These are phyloP conservation scores for Alopecurus myosuroides DNA, from an alignment of 176 grass and related monocot species.

Conservation along the genomic window DNA sequence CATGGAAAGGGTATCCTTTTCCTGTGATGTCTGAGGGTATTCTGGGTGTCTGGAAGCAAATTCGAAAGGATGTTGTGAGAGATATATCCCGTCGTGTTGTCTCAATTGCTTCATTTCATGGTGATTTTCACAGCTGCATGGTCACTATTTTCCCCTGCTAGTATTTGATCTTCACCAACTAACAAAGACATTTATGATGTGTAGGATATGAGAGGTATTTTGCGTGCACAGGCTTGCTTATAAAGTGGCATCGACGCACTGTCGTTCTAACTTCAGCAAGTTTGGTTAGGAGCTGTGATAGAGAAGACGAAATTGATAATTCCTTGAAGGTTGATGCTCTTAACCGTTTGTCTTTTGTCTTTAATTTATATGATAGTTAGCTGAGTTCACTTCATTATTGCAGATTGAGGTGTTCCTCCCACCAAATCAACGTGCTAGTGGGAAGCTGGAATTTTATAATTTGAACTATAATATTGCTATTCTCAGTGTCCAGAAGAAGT, in stretches of 20 bases:
- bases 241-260: constrained; percentile 17
- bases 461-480: constrained; percentile 25
- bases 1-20: constrained; percentile 17
- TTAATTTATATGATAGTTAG: not conserved
- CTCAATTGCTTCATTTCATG: constrained; percentile 16
- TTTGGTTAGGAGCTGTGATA: not conserved
- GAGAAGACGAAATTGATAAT: not conserved
- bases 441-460: constrained; percentile 16
- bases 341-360: not conserved
- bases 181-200: not conserved
- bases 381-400: not conserved
- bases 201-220: not conserved
- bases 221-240: constrained; percentile 23
- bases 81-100: constrained; percentile 15
- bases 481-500: not conserved
- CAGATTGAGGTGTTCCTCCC: constrained; percentile 23
- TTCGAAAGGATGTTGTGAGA: not conserved
- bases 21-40: too few relatives aligned
- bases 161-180: not conserved
- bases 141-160: not conserved
- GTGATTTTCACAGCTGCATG: not conserved
- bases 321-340: not conserved
- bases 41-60: not conserved
- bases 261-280: constrained; percentile 18
- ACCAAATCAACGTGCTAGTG: not conserved